Evolutionary conservation across 495 filamentous ascomycete genomes (phyloP).

Genomic region (Margaritispora aquatica): DNA sequence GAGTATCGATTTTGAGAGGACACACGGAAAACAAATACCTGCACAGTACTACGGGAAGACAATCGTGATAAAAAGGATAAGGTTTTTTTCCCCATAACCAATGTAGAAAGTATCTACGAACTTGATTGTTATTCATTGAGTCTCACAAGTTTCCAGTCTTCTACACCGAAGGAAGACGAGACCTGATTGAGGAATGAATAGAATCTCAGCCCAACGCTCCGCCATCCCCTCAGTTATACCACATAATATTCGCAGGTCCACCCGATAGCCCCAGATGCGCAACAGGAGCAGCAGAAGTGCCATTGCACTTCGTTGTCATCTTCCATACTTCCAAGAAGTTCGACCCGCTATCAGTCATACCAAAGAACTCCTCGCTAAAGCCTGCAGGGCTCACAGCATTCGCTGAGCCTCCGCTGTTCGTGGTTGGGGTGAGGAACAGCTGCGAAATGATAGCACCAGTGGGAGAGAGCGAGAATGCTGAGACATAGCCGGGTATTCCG

Average conservation of each 20-base stretch:
- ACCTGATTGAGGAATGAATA: too few relatives aligned
- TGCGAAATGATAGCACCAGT: conserved; percentile 25
- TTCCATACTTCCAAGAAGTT: conserved; percentile 35
- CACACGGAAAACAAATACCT: too few relatives aligned
- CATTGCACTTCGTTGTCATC: conserved; percentile 15
- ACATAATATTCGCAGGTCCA: conserved; percentile 29
- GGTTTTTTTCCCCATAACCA: too few relatives aligned
- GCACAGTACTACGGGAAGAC: too few relatives aligned
- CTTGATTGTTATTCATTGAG: too few relatives aligned
- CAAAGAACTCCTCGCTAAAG: conserved; percentile 29
- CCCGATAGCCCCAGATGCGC: conserved; percentile 28
- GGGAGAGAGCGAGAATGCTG: conserved; percentile 23
- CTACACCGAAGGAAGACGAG: too few relatives aligned
- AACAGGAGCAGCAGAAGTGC: conserved; percentile 16
- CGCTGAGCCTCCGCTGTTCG: conserved; percentile 27
- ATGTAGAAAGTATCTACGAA: too few relatives aligned
- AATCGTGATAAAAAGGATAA: too few relatives aligned
- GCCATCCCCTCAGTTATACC: neutral
- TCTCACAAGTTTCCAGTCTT: too few relatives aligned
- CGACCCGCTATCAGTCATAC: conserved; percentile 28
- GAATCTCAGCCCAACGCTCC: neutral
- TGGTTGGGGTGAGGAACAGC: conserved; percentile 28
- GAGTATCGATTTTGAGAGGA: too few relatives aligned
- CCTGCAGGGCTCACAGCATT: conserved; percentile 28
- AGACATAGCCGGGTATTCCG: conserved; percentile 27